These are phyloP conservation scores for Chalciporus pseudorubinellus DNA, from an alignment of 768 basidiomycete species.

Conservation along the genomic window DNA sequence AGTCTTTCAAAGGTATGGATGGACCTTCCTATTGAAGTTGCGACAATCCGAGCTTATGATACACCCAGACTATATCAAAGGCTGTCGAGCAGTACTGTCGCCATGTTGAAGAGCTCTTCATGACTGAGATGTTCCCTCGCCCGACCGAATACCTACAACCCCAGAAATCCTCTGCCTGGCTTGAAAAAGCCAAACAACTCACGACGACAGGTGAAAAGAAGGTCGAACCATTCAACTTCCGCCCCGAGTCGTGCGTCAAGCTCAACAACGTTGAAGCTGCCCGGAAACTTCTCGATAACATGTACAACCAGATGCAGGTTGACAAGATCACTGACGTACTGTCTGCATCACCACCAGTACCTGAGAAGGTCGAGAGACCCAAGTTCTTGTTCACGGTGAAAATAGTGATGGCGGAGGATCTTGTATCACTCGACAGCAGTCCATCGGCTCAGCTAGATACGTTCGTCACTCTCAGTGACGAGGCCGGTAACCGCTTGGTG, in stretches of 20 bases:
- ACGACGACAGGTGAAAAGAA: constrained; percentile 82
- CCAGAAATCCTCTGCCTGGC: constrained; percentile 84
- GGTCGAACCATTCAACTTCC: constrained; percentile 93
- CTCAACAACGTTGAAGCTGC: constrained; percentile 96
- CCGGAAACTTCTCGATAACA: constrained; percentile 84
- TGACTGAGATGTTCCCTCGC: constrained; percentile 93
- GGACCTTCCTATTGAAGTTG: neutral
- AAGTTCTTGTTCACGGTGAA: constrained; percentile 92
- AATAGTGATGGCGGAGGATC: constrained; percentile 84
- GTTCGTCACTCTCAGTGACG: constrained; percentile 93
- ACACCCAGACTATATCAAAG: constrained; percentile 77
- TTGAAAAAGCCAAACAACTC: constrained; percentile 81
- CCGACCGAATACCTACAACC: constrained; percentile 76
- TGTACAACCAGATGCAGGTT: constrained; percentile 89
- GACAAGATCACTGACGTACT: constrained; percentile 78
- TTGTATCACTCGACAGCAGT: constrained; percentile 73
- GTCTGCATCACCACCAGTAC: constrained; percentile 60
- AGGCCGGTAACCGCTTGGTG: constrained; percentile 82
- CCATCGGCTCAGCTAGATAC: constrained; percentile 84
- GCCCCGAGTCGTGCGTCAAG: constrained; percentile 91
- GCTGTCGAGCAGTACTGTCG: constrained; percentile 91
- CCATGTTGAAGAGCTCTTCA: constrained; percentile 83
- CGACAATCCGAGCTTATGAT: neutral
- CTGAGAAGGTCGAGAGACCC: constrained; percentile 63
- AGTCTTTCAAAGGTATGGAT: constrained; percentile 74